Evolutionary conservation across 2,329 filamentous ascomycete genomes (phyloP).

Genomic region (Botrytis fragariae): DNA sequence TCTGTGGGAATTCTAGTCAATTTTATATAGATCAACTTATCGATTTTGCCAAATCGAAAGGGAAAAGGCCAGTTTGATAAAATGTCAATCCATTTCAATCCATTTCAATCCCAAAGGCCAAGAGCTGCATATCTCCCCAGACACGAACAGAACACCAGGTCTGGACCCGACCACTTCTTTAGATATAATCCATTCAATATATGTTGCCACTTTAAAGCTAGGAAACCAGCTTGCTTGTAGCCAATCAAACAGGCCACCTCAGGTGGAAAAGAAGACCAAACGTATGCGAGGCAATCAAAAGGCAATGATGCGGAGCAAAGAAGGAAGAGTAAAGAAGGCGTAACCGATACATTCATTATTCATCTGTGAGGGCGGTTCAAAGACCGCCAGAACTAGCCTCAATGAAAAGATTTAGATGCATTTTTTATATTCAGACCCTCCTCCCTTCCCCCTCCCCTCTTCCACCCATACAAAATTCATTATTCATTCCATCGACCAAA

Average conservation of each 20-base stretch:
- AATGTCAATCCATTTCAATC: conserved; percentile 5
- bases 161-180: conserved; percentile 10
- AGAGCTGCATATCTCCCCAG: conserved; percentile 1
- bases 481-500: not conserved
- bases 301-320: not conserved
- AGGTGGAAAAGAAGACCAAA: not conserved
- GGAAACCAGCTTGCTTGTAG: not conserved
- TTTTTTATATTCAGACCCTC: not conserved
- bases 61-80: not conserved
- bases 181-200: not conserved
- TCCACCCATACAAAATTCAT: not conserved
- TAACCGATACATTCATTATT: not conserved
- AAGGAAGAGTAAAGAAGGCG: not conserved
- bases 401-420: not conserved
- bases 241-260: not conserved
- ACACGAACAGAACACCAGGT: conserved; percentile 3
- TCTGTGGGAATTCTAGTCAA: not conserved
- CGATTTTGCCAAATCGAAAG: not conserved
- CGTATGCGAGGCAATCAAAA: not conserved
- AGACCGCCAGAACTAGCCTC: not conserved
- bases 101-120: conserved; percentile 5
- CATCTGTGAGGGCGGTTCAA: not conserved
- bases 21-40: conserved; percentile 2
- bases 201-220: not conserved
- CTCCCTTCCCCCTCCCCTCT: too few relatives aligned